Evolutionary conservation across 768 basidiomycete species (phyloP).

Genomic region (Tulasnella calospora): DNA sequence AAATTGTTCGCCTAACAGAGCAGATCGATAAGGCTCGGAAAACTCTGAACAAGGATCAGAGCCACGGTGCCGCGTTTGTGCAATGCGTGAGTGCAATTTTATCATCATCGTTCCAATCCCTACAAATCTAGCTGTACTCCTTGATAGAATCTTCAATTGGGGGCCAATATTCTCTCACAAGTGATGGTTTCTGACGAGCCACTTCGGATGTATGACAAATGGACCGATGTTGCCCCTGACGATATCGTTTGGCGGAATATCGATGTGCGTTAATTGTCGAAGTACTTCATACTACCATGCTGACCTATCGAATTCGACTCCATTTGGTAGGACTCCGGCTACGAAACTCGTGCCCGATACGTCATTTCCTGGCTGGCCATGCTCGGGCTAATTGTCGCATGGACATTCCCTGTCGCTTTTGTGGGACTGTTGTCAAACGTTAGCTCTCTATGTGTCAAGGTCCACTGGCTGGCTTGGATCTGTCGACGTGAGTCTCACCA

Average conservation of each 20-base stretch:
- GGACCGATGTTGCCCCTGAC: constrained; percentile 52
- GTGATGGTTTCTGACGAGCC: constrained; percentile 54
- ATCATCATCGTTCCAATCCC: background rate
- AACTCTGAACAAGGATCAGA: constrained; percentile 43
- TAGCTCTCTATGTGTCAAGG: constrained; percentile 47
- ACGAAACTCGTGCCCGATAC: constrained; percentile 53
- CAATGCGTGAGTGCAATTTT: background rate
- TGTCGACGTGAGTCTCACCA: constrained; percentile 31
- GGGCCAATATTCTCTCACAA: constrained; percentile 66
- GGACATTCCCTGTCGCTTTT: constrained; percentile 63
- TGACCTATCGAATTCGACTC: background rate
- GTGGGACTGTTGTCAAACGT: constrained; percentile 62
- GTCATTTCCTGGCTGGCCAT: constrained; percentile 54
- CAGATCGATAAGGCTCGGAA: constrained; percentile 43
- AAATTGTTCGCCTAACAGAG: constrained; percentile 48
- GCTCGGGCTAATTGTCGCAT: constrained; percentile 55
- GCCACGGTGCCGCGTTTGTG: constrained; percentile 53
- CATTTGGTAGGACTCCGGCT: constrained; percentile 36
- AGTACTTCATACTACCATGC: background rate
- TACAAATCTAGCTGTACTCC: background rate
- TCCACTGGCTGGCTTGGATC: constrained; percentile 53
- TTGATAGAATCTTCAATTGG: constrained; percentile 63
- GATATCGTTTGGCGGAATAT: constrained; percentile 52
- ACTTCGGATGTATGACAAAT: constrained; percentile 54
- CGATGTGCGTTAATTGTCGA: constrained; percentile 33